Evolutionary conservation across 176 grass and related monocot species (phyloP).

Genomic region (Alloteropsis semialata): DNA sequence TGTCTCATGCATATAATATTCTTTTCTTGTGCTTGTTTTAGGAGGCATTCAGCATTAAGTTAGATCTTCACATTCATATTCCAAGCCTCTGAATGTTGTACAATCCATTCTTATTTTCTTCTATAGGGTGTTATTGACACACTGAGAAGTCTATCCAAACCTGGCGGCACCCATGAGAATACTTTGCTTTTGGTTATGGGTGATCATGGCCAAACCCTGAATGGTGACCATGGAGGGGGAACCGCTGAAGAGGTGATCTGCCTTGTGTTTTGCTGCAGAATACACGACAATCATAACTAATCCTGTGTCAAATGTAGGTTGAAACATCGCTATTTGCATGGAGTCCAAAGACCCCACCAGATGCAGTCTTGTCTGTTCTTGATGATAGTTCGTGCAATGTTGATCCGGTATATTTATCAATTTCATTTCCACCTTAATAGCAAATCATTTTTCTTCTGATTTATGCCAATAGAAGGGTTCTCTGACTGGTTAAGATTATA

Average conservation of each 20-base stretch:
- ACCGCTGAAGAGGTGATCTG: constrained; percentile 82
- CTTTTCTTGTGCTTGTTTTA: constrained; percentile 7
- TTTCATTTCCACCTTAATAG: constrained; percentile 14
- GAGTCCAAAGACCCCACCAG: constrained; percentile 63
- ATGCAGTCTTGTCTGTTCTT: constrained; percentile 63
- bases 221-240: constrained; percentile 97
- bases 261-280: constrained; percentile 24
- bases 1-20: background rate
- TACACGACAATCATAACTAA: constrained; percentile 20
- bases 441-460: constrained; percentile 9
- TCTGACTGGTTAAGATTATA: background rate
- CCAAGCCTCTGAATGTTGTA: background rate
- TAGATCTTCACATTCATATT: background rate
- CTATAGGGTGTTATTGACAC: constrained; percentile 66
- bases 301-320: constrained; percentile 53
- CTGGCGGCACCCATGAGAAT: constrained; percentile 77
- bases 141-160: constrained; percentile 63
- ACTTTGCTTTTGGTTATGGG: constrained; percentile 96
- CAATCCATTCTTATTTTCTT: background rate
- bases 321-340: constrained; percentile 91
- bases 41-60: background rate
- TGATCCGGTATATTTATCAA: constrained; percentile 61
- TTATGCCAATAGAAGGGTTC: background rate
- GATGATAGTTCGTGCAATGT: constrained; percentile 57
- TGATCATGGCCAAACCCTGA: constrained; percentile 95